phyloP scores from a whole-genome alignment of 2,329 filamentous ascomycete species.

The Xylariaceae sp. region DNA sequence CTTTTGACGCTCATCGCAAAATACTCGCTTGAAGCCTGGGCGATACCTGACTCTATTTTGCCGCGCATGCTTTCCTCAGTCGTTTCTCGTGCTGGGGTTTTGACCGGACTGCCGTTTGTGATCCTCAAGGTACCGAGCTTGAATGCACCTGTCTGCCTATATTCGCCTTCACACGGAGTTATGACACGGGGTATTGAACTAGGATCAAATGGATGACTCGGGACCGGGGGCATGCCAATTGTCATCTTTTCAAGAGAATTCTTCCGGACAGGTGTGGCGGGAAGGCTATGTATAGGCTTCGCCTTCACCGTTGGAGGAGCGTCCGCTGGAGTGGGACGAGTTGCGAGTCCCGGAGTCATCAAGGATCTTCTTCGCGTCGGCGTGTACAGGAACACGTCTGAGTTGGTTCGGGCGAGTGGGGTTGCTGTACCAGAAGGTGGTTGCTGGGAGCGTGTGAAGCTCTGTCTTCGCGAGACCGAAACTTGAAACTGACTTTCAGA shows the following conservation, averaged over 20 bases:
- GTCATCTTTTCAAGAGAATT: slow-evolving; percentile 19
- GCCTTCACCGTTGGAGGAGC: slow-evolving; percentile 10
- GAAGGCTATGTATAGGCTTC: slow-evolving; percentile 19
- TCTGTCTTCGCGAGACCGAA: slow-evolving; percentile 35
- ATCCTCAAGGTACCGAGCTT: slow-evolving; percentile 61
- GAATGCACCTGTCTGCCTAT: slow-evolving; percentile 57
- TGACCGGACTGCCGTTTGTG: slow-evolving; percentile 55
- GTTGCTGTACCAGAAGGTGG: slow-evolving; percentile 21
- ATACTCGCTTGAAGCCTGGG: slow-evolving; percentile 5
- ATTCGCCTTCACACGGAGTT: slow-evolving; percentile 54
- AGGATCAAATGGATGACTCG: slow-evolving; percentile 24
- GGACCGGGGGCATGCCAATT: slow-evolving; percentile 8
- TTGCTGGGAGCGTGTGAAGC: slow-evolving; percentile 28
- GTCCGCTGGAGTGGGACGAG: slow-evolving; percentile 19
- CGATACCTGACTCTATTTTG: background rate
- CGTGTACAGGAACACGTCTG: slow-evolving; percentile 36
- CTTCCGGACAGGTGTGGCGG: slow-evolving; percentile 20
- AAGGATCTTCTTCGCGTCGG: slow-evolving; percentile 32
- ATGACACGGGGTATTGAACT: slow-evolving; percentile 34
- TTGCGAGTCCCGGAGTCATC: slow-evolving; percentile 30
- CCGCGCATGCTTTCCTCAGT: slow-evolving; percentile 3
- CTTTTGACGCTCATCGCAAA: slow-evolving; percentile 8
- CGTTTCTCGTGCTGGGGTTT: slow-evolving; percentile 34
- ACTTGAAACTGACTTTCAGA: slow-evolving; percentile 34
- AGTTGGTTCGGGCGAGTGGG: slow-evolving; percentile 38